Base-by-base conservation (phyloP, 495 filamentous ascomycete species). In the Aspergillus diversus region DNA sequence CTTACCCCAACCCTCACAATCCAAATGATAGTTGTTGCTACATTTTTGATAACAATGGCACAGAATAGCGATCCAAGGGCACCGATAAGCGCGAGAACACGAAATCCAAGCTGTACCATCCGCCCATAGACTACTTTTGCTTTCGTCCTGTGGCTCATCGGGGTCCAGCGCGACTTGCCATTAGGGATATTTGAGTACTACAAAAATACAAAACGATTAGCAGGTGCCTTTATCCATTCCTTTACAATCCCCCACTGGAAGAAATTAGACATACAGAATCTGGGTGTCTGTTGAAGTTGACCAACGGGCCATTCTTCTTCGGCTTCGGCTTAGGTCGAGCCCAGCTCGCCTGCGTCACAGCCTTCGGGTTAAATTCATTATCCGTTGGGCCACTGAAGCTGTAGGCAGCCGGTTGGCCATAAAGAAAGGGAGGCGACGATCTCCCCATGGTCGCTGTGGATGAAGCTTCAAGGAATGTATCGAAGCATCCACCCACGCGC, bases 201-300 rank as follows among this genome's bases (percentile, higher is more conserved):
- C 59, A 71, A 16, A 31, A 53, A 5, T 37, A 31, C 7, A 3
- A 27, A 27, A 52, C 33, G n/a, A 37, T 50, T 50, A 50, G 47
- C 47, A 31, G 13, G 5, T 17, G n/a, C 16, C 39, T 4, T 15
- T 11, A 8, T 27, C 1, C n/a, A 50, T 21, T 17, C 3, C n/a
- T 50, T 21, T n/a, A 12, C 47, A 43, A n/a, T 43, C 11, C 7
- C n/a, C n/a, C n/a, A 5, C n/a, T 43, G 15, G 6, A 0, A 49
- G 17, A 27, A 27, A 27, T 27, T 1, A n/a, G 7, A 65, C 86
- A 66, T 86, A 92, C 90, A 49, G 82, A 83, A 67, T 96, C 92
- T 11, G 92, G 91, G 78, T 96, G 92, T 54, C 85, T 79, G 71
- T 92, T 92, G 77, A 95, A 84, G 62, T 89, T 81, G 59, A 97